Percentiles rank a stretch among this genome's conserved stretches.
Conservation (phyloP, 768 basidiomycete species). For the Mycena polygramma region DNA sequence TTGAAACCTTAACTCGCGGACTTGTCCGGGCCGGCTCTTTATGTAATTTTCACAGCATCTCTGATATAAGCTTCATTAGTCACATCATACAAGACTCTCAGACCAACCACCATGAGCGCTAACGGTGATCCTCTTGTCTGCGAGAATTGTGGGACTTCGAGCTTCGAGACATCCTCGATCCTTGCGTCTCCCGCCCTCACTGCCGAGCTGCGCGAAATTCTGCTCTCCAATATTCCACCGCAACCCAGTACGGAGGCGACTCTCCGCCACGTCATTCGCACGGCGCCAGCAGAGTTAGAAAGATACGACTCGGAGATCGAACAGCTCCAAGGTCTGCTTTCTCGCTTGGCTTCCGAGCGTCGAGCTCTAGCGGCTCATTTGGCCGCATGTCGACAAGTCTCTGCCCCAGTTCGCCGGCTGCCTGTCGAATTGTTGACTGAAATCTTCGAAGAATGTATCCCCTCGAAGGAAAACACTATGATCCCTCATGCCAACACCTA, state of each 20-base stretch:
- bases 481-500: background rate
- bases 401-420: background rate
- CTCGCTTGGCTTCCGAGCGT: background rate
- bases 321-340: background rate
- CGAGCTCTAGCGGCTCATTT: background rate
- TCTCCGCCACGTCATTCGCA: background rate
- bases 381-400: background rate
- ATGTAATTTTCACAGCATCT: too few species aligned
- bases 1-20: too few species aligned
- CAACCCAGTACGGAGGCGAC: background rate
- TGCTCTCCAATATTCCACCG: background rate
- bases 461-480: background rate
- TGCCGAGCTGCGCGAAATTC: background rate
- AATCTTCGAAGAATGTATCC: background rate
- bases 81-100: too few species aligned
- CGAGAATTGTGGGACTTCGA: background rate
- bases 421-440: background rate
- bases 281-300: background rate
- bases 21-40: too few species aligned
- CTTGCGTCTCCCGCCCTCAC: background rate
- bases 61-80: too few species aligned
- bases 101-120: background rate
- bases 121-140: background rate
- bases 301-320: constrained; percentile 1
- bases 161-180: background rate